Percentiles rank a stretch among this genome's conserved stretches.
phyloP scores from a whole-genome alignment of 345 rosid species.

The Eucalyptus curtisii region DNA sequence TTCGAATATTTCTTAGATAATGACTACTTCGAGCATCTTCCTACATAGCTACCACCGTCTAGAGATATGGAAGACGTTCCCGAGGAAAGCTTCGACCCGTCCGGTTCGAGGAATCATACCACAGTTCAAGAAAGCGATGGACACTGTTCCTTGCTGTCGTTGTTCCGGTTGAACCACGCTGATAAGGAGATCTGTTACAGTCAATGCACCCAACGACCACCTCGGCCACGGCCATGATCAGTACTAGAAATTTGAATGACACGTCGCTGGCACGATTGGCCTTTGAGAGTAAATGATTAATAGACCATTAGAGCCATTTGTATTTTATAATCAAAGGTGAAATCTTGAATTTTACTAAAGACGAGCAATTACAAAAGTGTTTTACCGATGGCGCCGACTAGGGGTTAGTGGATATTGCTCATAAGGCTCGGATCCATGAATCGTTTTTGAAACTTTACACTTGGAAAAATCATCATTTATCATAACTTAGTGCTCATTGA shows the following conservation, averaged over 20 bases:
- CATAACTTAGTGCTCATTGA: neutral
- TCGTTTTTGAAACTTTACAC: neutral
- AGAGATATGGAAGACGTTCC: neutral
- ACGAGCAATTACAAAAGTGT: neutral
- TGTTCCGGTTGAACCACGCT: neutral
- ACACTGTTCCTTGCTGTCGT: neutral
- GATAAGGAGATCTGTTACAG: neutral
- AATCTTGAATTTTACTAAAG: neutral
- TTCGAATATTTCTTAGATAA: no score
- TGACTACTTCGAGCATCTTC: no score
- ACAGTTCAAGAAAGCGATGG: neutral
- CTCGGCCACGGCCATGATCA: neutral
- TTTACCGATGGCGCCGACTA: fast-evolving
- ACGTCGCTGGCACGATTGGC: no score
- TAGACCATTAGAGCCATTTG: neutral
- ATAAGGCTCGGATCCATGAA: neutral
- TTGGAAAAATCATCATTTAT: neutral
- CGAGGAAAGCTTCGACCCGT: neutral
- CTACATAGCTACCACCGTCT: neutral
- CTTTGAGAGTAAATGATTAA: neutral
- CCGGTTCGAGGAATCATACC: neutral
- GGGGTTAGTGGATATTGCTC: neutral
- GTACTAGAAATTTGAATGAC: neutral
- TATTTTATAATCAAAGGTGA: neutral
- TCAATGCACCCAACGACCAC: neutral